Conservation (phyloP, 805 yeast genomes). For the Candida quercuum region DNA sequence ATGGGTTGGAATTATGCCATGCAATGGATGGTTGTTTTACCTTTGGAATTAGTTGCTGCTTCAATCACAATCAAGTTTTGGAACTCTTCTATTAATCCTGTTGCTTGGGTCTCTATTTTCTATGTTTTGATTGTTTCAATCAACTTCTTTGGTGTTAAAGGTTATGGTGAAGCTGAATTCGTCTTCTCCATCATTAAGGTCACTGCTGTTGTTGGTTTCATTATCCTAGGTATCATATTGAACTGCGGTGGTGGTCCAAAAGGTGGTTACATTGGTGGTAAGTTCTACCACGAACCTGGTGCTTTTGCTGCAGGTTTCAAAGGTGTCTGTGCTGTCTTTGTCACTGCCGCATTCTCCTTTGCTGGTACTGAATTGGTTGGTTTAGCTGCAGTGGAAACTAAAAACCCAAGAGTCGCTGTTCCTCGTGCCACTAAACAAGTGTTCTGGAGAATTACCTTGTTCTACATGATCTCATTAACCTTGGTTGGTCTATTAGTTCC, state of each 20-base stretch:
- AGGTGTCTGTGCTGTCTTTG: slow-evolving; percentile 68
- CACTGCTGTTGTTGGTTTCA: slow-evolving; percentile 42
- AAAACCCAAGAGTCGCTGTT: slow-evolving; percentile 57
- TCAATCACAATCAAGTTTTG: slow-evolving; percentile 52
- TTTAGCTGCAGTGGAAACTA: slow-evolving; percentile 73
- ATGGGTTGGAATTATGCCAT: slow-evolving; percentile 48
- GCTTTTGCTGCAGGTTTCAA: slow-evolving; percentile 50
- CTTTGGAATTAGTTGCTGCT: slow-evolving; percentile 55
- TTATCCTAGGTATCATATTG: slow-evolving; percentile 40
- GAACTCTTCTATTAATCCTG: slow-evolving; percentile 42
- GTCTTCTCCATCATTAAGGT: slow-evolving; percentile 41
- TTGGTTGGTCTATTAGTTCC: slow-evolving; percentile 72
- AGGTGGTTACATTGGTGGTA: slow-evolving; percentile 42
- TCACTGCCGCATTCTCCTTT: slow-evolving; percentile 71
- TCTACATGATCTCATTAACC: slow-evolving; percentile 55
- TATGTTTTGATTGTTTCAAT: slow-evolving; percentile 40
- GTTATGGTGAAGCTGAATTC: slow-evolving; percentile 53
- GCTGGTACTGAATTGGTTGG: slow-evolving; percentile 72
- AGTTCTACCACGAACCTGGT: slow-evolving; percentile 49
- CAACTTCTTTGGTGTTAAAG: slow-evolving; percentile 46
- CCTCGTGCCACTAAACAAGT: slow-evolving; percentile 78
- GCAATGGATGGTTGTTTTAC: slow-evolving; percentile 50
- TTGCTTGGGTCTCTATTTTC: slow-evolving; percentile 54
- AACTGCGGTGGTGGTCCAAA: slow-evolving; percentile 51
- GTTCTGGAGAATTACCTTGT: slow-evolving; percentile 72